Evolutionary conservation across 148 eudicot species (phyloP), one percentile per base, ranked within the genome.

Genomic region (Suaeda aralocaspica): DNA sequence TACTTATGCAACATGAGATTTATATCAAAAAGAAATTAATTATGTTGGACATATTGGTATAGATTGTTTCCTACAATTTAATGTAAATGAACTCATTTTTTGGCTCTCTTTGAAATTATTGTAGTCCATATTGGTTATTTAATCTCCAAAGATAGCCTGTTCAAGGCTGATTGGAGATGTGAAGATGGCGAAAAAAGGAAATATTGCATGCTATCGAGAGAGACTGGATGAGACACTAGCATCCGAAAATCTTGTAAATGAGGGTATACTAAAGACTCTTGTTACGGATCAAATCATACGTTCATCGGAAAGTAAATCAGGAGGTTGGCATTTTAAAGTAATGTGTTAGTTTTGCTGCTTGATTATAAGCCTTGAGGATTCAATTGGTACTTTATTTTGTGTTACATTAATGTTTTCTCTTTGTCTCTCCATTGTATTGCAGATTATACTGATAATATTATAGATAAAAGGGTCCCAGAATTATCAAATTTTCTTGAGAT

Each of bases 161-260:
- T 68, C 56, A 36, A 53, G 49, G 31, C 55, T 72, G 39, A n/a
- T 76, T 59, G 78, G 69, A 61, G 55, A 75, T 62, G 82, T 75
- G 49, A 72, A 74, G 56, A 92, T 92, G 98, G 87, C 58, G 70
- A 72, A 69, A n/a, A 77, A 69, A 67, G 78, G 84, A 26, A 76
- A 79, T 42, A 90, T 88, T 66, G 80, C 79, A 9, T 71, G 68
- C 19, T 93, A 93, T 74, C 86, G 98, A 59, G 82, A 69, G 63
- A 84, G 69, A 79, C 76, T 93, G 83, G 98, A 93, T 80, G 81
- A 79, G 74, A 82, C 96, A 8, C 82, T 93, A 67, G 84, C 88
- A 64, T 87, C 89, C 72, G 74, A 77, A 70, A 80, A 90, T 56
- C 89, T 93, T 49, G 72, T 80, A 21, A 75, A 90, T 71, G 78